A percentile compares a stretch with the other conserved stretches of the same genome.
Conservation (phyloP, 2,329 filamentous ascomycete genomes). For the Alternaria sp. region DNA sequence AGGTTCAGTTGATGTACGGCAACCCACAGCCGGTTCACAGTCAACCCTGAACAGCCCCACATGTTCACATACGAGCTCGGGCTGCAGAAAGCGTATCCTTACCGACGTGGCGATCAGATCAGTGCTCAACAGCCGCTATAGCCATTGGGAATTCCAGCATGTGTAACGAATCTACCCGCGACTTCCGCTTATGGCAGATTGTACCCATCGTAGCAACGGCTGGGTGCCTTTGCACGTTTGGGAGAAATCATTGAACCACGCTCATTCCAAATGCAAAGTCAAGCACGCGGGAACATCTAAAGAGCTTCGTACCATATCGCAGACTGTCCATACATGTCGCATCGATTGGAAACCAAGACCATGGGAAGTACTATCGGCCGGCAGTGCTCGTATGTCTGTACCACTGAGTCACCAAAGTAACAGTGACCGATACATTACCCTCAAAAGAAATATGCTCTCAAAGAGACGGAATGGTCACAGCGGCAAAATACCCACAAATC, state of each 20-base stretch:
- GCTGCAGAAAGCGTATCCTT: neutral
- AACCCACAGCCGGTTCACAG: conserved; percentile 1
- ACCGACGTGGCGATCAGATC: neutral
- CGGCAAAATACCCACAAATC: neutral
- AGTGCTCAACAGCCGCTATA: neutral
- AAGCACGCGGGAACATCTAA: neutral
- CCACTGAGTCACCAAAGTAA: neutral
- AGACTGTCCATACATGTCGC: neutral
- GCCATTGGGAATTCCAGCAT: neutral
- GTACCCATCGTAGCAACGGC: neutral
- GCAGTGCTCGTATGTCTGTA: neutral
- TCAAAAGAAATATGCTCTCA: neutral
- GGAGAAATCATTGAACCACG: neutral
- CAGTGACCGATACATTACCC: neutral
- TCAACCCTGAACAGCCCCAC: neutral
- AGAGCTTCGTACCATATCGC: neutral
- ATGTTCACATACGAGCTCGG: neutral
- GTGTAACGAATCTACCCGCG: neutral
- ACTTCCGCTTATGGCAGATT: neutral
- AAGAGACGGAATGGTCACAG: neutral
- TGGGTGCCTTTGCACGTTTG: neutral
- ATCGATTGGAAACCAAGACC: neutral
- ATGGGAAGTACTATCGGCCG: neutral
- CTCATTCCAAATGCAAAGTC: neutral
- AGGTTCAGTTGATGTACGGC: neutral